These are phyloP conservation scores for Spirogloea muscicola DNA, from an alignment of 139 green algal species.

Conservation along the genomic window DNA sequence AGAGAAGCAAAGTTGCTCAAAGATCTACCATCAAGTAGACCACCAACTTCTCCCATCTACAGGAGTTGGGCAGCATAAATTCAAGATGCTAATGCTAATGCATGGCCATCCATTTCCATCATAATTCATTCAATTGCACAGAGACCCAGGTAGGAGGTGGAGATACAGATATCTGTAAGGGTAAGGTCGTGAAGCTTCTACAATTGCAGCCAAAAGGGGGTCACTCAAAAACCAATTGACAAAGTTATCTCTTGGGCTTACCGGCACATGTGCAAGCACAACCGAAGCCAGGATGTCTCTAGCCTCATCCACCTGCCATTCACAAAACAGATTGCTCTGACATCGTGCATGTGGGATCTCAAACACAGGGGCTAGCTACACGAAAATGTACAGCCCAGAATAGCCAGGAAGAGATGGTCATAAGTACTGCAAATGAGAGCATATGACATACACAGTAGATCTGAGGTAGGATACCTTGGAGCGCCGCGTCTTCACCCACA, in stretches of 20 bases:
- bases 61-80: background rate
- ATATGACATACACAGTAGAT: too few relatives aligned
- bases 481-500: too few relatives aligned
- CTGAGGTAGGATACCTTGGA: too few relatives aligned
- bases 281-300: conserved; percentile 89
- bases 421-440: too few relatives aligned
- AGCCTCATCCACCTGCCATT: conserved; percentile 83
- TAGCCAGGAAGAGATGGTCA: too few relatives aligned
- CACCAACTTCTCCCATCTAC: background rate
- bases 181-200: background rate
- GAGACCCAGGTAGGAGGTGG: background rate
- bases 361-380: too few relatives aligned
- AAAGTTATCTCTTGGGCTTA: conserved; percentile 38
- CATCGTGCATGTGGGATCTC: too few relatives aligned
- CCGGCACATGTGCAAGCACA: conserved; percentile 90
- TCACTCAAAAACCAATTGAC: background rate
- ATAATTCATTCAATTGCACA: background rate
- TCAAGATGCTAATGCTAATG: background rate
- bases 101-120: background rate
- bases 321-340: too few relatives aligned
- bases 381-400: too few relatives aligned
- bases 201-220: background rate
- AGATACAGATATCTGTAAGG: background rate
- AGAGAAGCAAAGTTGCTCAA: background rate
- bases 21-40: background rate